A percentile compares a stretch with the other conserved stretches of the same genome.
Conservation (phyloP, 352 stramenopile species). For the Phytophthora megakarya region DNA sequence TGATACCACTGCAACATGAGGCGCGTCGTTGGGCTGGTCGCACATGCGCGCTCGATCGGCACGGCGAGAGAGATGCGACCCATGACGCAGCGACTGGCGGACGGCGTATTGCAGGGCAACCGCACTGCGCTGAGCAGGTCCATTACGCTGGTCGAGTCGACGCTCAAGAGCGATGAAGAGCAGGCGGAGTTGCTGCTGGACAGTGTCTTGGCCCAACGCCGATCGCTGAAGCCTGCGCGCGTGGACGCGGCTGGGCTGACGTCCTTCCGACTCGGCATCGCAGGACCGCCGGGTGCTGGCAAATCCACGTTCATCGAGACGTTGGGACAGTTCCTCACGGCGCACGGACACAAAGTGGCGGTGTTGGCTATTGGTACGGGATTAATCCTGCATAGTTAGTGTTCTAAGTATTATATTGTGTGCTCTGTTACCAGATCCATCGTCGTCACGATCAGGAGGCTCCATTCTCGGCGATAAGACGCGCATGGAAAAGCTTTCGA, state of each 20-base stretch:
- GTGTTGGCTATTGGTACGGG: slow-evolving; percentile 91
- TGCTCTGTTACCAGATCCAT: slow-evolving; percentile 83
- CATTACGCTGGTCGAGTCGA: slow-evolving; percentile 86
- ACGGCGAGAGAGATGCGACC: slow-evolving; percentile 32
- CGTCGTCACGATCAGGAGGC: slow-evolving; percentile 93
- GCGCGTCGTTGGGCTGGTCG: slow-evolving; percentile 6
- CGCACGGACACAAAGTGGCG: slow-evolving; percentile 86
- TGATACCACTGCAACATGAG: slow-evolving; percentile 25
- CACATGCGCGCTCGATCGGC: background rate
- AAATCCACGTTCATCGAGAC: slow-evolving; percentile 98
- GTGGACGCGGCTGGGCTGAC: slow-evolving; percentile 32
- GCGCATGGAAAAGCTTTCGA: slow-evolving; percentile 95
- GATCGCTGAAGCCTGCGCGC: slow-evolving; percentile 40
- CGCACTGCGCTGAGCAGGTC: slow-evolving; percentile 71
- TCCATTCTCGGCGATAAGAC: slow-evolving; percentile 99
- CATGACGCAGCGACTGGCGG: slow-evolving; percentile 54
- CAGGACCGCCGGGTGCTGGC: slow-evolving; percentile 93
- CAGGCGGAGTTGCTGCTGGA: slow-evolving; percentile 91
- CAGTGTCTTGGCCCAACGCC: slow-evolving; percentile 68
- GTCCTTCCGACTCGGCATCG: slow-evolving; percentile 91
- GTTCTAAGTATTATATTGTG: background rate
- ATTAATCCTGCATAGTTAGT: background rate
- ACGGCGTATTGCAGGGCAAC: slow-evolving; percentile 59
- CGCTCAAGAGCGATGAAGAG: slow-evolving; percentile 65
- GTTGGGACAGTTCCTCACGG: slow-evolving; percentile 90